Evolutionary conservation across 192 early-diverging fungal genomes (phyloP), one percentile per base, ranked within the genome.

Genomic region (Linnemannia exigua): DNA sequence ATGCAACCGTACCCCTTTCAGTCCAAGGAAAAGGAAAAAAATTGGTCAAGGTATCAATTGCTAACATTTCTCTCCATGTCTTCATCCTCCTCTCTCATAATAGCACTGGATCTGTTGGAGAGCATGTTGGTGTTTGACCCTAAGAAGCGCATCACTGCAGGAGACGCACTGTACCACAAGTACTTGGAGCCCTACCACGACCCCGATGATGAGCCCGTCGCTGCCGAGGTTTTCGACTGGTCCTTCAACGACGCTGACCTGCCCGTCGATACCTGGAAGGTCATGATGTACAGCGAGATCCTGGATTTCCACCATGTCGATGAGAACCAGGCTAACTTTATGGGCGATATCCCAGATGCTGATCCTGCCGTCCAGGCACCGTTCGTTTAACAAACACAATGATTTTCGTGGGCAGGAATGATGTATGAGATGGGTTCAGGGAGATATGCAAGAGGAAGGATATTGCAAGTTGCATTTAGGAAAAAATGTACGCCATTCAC

Each of bases 111-210:
- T 82, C 91, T 99, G 79, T 89, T 99, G 25, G 95, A 95, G 76
- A 95, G 91, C 85, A 97, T 97, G 96, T 90, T 99, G 20, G 95
- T 97, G 11, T 99, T 97, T 89, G 98, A 99, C 84, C 96, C 97
- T 73, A 92, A 92, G 73, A 96, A 95, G 89, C 94, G 98, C 72
- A 97, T 98, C 73, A 97, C 91, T 75, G 97, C 97, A 9, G 90
- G 90, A 70, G 91, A 99, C 78, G 97, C 97, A n/a, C 89, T 99
- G 46, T 92, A 94, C 6, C 98, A 99, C 86, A 94, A 96, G 58
- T 99, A 97, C 79, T 88, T 99, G 31, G 95, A 95, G 74, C 95
- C 94, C 16, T 98, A 97, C 84, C 96, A 98, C 85, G 97, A 99
- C 88, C 94, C 95, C 66, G 89, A 93, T 33, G 96, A 97, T 82